A percentile compares a stretch with the other conserved stretches of the same genome.
These are phyloP conservation scores for Dactylorhiza incarnata DNA, from an alignment of 106 monocot genomes.

Conservation along the genomic window DNA sequence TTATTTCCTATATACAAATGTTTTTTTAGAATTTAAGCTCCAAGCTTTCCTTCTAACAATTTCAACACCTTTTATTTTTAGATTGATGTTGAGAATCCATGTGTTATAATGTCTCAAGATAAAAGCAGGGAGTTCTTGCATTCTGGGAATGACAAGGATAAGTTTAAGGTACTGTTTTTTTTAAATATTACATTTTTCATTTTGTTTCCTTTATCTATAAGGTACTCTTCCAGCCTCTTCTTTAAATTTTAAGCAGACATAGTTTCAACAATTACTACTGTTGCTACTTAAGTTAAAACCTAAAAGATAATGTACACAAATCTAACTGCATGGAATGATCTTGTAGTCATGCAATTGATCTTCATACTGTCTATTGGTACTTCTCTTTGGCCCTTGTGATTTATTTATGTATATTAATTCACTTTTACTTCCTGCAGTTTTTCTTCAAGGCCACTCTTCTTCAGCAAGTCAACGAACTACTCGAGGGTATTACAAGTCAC, in stretches of 20 bases:
- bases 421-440: slow-evolving; percentile 39
- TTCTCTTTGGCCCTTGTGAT: not conserved
- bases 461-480: slow-evolving; percentile 86
- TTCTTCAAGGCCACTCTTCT: slow-evolving; percentile 98
- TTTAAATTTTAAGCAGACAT: not conserved
- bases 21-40: not conserved
- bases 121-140: slow-evolving; percentile 98
- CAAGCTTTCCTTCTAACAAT: slow-evolving; percentile 2
- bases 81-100: slow-evolving; percentile 99
- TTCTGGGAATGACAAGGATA: slow-evolving; percentile 96
- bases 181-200: not conserved
- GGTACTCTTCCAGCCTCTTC: not conserved
- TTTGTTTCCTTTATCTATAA: not conserved
- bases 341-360: not conserved
- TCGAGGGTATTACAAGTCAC: slow-evolving; percentile 55
- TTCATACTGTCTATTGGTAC: not conserved
- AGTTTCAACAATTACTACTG: not conserved
- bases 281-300: not conserved
- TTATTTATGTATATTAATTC: not conserved
- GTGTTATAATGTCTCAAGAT: slow-evolving; percentile 98
- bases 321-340: not conserved
- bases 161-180: slow-evolving; percentile 67
- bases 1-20: not conserved
- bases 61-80: slow-evolving; percentile 22
- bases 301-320: too few species aligned